Evolutionary conservation across 768 basidiomycete species (phyloP).

Genomic region (Hemileccinum impolitum): DNA sequence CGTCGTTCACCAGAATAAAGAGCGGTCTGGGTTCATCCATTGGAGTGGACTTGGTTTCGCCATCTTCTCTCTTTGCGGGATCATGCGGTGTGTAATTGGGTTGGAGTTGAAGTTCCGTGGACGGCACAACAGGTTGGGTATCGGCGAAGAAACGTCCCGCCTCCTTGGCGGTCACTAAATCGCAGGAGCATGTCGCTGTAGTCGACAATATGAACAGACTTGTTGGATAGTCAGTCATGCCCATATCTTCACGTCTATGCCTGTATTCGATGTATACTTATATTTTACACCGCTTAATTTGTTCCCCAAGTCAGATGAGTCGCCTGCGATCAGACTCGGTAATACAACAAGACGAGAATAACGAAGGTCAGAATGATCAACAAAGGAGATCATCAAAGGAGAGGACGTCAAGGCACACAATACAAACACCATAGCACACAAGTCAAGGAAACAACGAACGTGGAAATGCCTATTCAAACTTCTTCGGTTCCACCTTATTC

Average conservation of each 20-base stretch:
- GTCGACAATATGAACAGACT: not conserved
- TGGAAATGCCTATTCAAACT: conserved; percentile 31
- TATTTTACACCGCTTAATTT: conserved; percentile 18
- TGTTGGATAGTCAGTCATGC: conserved; percentile 6
- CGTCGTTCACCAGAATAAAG: conserved; percentile 48
- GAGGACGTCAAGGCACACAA: conserved; percentile 4
- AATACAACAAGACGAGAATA: conserved; percentile 19
- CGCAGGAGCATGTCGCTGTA: not conserved
- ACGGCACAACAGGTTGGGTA: conserved; percentile 30
- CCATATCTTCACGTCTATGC: conserved; percentile 6
- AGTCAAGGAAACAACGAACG: conserved; percentile 1
- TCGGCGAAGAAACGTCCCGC: conserved; percentile 32
- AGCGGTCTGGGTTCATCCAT: conserved; percentile 53
- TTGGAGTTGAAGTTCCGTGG: conserved; percentile 34
- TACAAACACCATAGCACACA: conserved; percentile 8
- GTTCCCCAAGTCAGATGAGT: conserved; percentile 2
- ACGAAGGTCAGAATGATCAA: conserved; percentile 12
- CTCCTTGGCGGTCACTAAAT: conserved; percentile 27
- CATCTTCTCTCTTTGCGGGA: conserved; percentile 60
- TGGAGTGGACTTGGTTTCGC: conserved; percentile 65
- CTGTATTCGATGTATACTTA: conserved; percentile 5
- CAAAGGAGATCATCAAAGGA: conserved; percentile 3
- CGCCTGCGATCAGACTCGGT: conserved; percentile 8
- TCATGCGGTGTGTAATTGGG: conserved; percentile 53
- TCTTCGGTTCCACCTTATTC: conserved; percentile 42